Evolutionary conservation across 495 filamentous ascomycete genomes (phyloP).

Genomic region (Xylaria curta): DNA sequence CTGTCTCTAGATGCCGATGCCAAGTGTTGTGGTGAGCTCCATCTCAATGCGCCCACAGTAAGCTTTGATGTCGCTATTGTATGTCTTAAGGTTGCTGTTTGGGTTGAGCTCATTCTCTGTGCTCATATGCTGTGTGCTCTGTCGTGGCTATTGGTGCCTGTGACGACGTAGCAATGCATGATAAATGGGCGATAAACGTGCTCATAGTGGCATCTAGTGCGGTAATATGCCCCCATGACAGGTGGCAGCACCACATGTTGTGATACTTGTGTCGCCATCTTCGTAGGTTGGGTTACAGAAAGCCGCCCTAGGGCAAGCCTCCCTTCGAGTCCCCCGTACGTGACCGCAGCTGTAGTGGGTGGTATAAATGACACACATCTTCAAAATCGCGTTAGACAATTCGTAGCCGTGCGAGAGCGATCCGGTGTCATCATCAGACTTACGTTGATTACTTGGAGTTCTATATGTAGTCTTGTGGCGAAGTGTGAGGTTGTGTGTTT

Average conservation of each 20-base stretch:
- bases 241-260: not conserved
- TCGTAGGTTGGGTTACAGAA: slow-evolving; percentile 12
- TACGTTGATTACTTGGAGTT: slow-evolving; percentile 1
- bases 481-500: slow-evolving; percentile 1
- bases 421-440: not conserved
- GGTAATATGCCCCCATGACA: not conserved
- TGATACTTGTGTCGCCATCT: slow-evolving; percentile 17
- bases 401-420: not conserved
- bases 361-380: slow-evolving; percentile 17
- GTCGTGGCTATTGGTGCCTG: not conserved
- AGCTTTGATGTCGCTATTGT: not conserved
- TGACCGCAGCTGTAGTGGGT: slow-evolving; percentile 14
- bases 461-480: not conserved
- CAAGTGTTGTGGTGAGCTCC: not conserved
- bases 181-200: not conserved
- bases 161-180: not conserved
- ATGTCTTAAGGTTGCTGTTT: not conserved
- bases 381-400: not conserved
- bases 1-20: not conserved
- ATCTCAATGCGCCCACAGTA: not conserved
- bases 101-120: not conserved
- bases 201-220: not conserved
- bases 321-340: slow-evolving; percentile 7
- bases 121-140: not conserved
- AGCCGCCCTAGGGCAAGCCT: slow-evolving; percentile 13